phyloP scores from a whole-genome alignment of 1,284 basidiomycete species.

The Ustilago hordei region DNA sequence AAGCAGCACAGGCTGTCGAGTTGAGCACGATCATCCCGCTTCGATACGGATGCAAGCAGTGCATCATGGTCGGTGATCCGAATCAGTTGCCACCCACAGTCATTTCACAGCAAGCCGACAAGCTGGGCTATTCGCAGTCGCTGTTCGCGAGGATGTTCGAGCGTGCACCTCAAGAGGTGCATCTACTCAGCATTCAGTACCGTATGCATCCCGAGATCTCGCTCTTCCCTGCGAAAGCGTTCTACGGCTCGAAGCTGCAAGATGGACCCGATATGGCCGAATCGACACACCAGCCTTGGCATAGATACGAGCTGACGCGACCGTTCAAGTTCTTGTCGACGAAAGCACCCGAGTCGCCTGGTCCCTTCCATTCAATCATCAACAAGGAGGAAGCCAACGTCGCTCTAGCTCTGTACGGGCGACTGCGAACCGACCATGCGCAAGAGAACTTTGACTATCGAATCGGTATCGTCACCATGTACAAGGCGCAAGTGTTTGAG shows the following conservation, averaged over 20 bases:
- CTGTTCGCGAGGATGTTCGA: constrained; percentile 93
- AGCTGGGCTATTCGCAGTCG: constrained; percentile 85
- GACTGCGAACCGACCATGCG: constrained; percentile 76
- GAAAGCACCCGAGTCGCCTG: constrained; percentile 74
- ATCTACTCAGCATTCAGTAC: constrained; percentile 96
- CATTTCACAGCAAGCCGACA: constrained; percentile 85
- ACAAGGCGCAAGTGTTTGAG: constrained; percentile 87
- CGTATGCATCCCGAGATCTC: constrained; percentile 99
- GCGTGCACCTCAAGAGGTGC: constrained; percentile 81
- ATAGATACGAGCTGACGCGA: constrained; percentile 81
- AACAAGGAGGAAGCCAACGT: constrained; percentile 83
- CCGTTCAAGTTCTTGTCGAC: constrained; percentile 84
- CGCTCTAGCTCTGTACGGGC: constrained; percentile 83
- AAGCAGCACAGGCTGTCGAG: constrained; percentile 97
- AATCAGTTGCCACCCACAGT: constrained; percentile 97
- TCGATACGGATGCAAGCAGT: constrained; percentile 85
- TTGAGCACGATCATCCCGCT: constrained; percentile 96
- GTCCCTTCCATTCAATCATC: constrained; percentile 78
- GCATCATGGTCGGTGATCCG: constrained; percentile 97
- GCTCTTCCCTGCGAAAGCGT: constrained; percentile 85
- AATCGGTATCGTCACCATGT: constrained; percentile 94
- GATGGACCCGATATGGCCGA: constrained; percentile 90
- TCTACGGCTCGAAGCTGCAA: constrained; percentile 83
- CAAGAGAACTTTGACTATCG: constrained; percentile 78
- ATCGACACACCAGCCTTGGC: constrained; percentile 90